A percentile compares a stretch with the other conserved stretches of the same genome.
phyloP scores from a whole-genome alignment of 495 filamentous ascomycete genomes.

The Hyaloscypha bicolor region DNA sequence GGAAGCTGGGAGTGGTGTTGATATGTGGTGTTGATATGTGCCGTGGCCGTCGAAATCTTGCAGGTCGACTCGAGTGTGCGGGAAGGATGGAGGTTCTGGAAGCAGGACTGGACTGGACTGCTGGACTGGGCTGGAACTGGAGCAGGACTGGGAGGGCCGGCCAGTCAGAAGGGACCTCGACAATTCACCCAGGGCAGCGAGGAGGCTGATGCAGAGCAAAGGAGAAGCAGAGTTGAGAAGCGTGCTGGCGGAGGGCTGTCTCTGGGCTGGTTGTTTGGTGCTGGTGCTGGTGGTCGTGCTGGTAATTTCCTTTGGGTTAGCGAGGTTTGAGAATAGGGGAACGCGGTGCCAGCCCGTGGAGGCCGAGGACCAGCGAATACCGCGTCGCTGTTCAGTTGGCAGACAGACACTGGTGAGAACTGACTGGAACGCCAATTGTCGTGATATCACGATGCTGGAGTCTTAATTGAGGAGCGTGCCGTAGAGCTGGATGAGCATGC shows the following conservation, averaged over 20 bases:
- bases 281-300: neutral
- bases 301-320: conserved; percentile 28
- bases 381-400: neutral
- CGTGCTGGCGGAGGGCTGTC: neutral
- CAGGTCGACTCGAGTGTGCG: neutral
- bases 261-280: neutral
- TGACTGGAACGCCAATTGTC: conserved; percentile 11
- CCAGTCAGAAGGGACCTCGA: neutral
- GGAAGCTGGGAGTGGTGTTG: neutral
- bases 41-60: neutral
- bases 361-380: neutral
- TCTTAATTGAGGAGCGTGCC: neutral
- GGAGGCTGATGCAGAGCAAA: conserved; percentile 3
- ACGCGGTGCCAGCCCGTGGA: conserved; percentile 10
- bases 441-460: conserved; percentile 3
- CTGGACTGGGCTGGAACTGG: neutral
- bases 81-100: conserved; percentile 10
- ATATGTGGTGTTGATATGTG: neutral
- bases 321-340: conserved; percentile 29
- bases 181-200: neutral
- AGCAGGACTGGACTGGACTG: neutral
- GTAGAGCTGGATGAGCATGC: neutral
- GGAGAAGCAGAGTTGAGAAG: neutral
- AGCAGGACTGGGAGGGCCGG: conserved; percentile 1
- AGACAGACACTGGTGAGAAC: neutral